phyloP scores from a whole-genome alignment of 805 yeast genomes.

The Myxozyma lipomycoides region DNA sequence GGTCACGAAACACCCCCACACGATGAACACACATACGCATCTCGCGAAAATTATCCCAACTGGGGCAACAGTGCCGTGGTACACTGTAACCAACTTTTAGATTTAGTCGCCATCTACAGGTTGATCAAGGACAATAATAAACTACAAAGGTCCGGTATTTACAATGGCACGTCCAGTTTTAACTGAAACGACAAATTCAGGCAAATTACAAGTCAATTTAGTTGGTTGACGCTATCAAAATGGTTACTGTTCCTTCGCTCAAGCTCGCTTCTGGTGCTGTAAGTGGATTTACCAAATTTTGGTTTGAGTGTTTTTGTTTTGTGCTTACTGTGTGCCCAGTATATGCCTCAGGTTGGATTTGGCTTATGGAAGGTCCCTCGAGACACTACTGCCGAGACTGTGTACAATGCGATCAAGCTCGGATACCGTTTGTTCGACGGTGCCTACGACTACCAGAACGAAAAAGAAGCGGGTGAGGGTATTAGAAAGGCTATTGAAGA shows the following conservation, averaged over 20 bases:
- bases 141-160: too few relatives aligned
- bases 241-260: conserved; percentile 64
- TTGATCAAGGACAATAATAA: too few relatives aligned
- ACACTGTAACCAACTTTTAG: too few relatives aligned
- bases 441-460: conserved; percentile 67
- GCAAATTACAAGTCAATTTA: not conserved
- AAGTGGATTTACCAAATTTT: conserved; percentile 63
- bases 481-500: conserved; percentile 59
- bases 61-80: too few relatives aligned
- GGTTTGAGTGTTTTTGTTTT: not conserved
- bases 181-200: too few relatives aligned
- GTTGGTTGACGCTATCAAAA: not conserved
- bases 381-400: conserved; percentile 59
- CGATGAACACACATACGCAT: too few relatives aligned
- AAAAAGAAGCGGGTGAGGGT: conserved; percentile 63
- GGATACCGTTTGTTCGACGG: conserved; percentile 77
- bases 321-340: conserved; percentile 30
- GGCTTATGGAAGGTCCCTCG: conserved; percentile 79
- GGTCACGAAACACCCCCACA: too few relatives aligned
- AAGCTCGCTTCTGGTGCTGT: conserved; percentile 58
- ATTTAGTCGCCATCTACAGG: too few relatives aligned
- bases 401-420: conserved; percentile 75
- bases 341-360: conserved; percentile 72
- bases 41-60: too few relatives aligned
- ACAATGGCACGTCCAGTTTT: too few relatives aligned